Evolutionary conservation across 768 basidiomycete species (phyloP).

Genomic region (Pisolithus albus): DNA sequence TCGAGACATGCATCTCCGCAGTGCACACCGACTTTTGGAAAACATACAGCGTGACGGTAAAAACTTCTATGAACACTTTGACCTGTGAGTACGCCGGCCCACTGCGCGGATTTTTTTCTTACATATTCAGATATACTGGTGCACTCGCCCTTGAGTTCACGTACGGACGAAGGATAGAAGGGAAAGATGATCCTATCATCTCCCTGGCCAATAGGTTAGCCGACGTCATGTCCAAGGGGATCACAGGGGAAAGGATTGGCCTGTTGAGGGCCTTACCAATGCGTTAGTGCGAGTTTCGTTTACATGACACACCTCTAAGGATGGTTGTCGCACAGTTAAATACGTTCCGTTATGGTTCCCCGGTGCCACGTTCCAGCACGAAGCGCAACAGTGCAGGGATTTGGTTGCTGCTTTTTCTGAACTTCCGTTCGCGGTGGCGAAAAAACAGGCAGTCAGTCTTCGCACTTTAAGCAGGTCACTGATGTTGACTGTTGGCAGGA

Average conservation of each 20-base stretch:
- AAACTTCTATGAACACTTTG: conserved; percentile 1
- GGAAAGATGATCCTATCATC: conserved; percentile 5
- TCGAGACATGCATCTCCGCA: conserved; percentile 1
- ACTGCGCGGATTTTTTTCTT: not conserved
- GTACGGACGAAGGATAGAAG: conserved; percentile 2
- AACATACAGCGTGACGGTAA: not conserved
- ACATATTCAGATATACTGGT: conserved; percentile 1
- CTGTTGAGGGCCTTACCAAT: conserved; percentile 6
- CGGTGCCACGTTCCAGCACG: conserved; percentile 4
- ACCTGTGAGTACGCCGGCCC: not conserved
- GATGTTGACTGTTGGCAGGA: not conserved
- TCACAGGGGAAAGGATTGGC: not conserved
- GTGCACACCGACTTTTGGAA: not conserved
- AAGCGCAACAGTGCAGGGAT: not conserved
- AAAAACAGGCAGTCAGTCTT: conserved; percentile 1
- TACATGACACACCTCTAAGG: not conserved
- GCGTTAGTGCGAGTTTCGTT: conserved; percentile 1
- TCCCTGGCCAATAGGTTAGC: not conserved
- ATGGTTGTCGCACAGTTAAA: not conserved
- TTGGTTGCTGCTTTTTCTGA: not conserved
- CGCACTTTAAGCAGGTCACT: not conserved
- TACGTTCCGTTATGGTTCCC: conserved; percentile 10
- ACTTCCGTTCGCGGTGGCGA: conserved; percentile 2
- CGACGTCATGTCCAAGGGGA: not conserved
- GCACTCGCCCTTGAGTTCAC: conserved; percentile 1